Base-by-base conservation (phyloP, 164 flowering plant species). In the Echeveria elegans region DNA sequence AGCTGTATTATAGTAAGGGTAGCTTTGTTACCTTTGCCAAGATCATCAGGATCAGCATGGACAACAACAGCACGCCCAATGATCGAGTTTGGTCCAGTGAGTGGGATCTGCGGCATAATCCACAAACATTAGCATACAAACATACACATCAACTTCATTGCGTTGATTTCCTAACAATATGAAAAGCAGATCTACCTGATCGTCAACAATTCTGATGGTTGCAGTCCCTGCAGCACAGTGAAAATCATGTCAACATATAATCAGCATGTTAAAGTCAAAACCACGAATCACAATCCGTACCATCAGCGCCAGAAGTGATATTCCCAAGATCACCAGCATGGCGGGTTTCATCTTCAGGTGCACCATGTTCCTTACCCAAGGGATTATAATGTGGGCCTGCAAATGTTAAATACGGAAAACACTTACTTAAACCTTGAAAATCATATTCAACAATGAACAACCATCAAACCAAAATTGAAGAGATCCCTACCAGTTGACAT, bases 251-350 rank as follows among this genome's bases (percentile, higher is more conserved):
- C 37, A 34, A 34, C 7, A 34, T n/a, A 34, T 34, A 11, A 40
- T 40, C 45, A 5, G 45, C 45, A 40, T 6, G 5, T 40, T 11
- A 40, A 40, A 40, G 45, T 40, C 47, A 43, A 16, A 11, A 40
- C 14, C 47, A 12, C 19, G 2, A 16, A 43, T 43, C 1, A 9
- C 18, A 43, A 43, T 5, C 1, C 15, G 16, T 43, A 43, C 47
- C 47, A 43, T 43, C 47, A 14, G 77, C 92, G 2, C 88, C 87
- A 75, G 71, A 96, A 26, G 79, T 81, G 65, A 94, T 64, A 70
- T 94, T 94, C 30, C 98, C 97, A 63, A 94, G 82, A 73, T 94
- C 99, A 81, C 99, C 99, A 71, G 93, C 99, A 83, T 94, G 99
- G 63, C 99, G 99, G 68, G 24, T 72, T 59, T 82, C 96, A 69